Conservation (phyloP, 2,329 filamentous ascomycete genomes). For the Grosmannia serpens region DNA sequence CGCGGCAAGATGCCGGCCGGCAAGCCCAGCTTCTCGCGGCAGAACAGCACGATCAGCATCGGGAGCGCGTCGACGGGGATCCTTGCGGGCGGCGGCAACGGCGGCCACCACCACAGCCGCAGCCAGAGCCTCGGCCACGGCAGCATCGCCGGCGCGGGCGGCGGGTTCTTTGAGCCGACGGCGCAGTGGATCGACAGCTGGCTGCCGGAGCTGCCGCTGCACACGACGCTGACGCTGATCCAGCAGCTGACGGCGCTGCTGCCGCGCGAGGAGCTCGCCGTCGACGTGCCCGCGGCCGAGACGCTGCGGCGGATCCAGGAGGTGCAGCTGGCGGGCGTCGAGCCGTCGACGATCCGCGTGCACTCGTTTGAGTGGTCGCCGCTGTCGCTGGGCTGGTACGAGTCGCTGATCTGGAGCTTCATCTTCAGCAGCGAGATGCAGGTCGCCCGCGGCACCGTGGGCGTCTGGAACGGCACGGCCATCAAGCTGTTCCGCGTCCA, state of each 20-base stretch:
- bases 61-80: slow-evolving; percentile 40
- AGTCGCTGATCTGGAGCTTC: slow-evolving; percentile 86
- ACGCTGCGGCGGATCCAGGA: slow-evolving; percentile 42
- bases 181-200: slow-evolving; percentile 83
- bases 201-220: slow-evolving; percentile 83
- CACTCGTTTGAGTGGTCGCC: slow-evolving; percentile 94
- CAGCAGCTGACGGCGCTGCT: slow-evolving; percentile 50
- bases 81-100: not conserved
- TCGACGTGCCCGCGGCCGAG: slow-evolving; percentile 7
- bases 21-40: slow-evolving; percentile 69
- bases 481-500: slow-evolving; percentile 87
- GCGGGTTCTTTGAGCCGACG: slow-evolving; percentile 57
- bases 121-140: not conserved
- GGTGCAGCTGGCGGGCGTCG: slow-evolving; percentile 58
- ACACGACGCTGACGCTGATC: slow-evolving; percentile 72
- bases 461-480: slow-evolving; percentile 85
- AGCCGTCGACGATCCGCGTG: slow-evolving; percentile 60
- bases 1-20: slow-evolving; percentile 89
- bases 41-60: slow-evolving; percentile 80
- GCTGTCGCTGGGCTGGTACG: slow-evolving; percentile 86
- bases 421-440: slow-evolving; percentile 87
- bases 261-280: slow-evolving; percentile 34
- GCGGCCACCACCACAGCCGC: not conserved
- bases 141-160: not conserved
- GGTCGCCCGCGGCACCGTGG: slow-evolving; percentile 72